Conservation (phyloP, 805 yeast genomes). For the Hanseniaspora osmophila region DNA sequence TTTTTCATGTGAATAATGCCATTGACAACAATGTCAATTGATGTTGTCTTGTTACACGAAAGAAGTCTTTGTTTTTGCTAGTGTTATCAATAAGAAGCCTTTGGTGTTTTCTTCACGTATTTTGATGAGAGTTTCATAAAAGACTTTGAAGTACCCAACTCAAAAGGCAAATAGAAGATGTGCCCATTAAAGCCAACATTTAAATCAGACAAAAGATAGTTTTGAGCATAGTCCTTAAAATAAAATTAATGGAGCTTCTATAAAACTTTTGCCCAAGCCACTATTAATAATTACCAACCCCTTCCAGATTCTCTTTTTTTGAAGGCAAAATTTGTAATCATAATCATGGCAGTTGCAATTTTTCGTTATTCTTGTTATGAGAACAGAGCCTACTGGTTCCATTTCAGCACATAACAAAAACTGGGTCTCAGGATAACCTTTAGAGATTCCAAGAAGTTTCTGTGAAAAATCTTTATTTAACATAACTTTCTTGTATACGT, state of each 20-base stretch:
- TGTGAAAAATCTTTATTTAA: no score
- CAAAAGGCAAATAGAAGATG: not conserved
- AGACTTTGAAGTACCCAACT: not conserved
- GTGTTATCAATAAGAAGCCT: not conserved
- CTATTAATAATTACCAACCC: not conserved
- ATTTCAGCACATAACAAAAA: not conserved
- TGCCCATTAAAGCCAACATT: not conserved
- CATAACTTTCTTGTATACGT: no score
- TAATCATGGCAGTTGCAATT: not conserved
- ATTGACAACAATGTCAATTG: not conserved
- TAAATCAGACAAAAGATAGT: not conserved
- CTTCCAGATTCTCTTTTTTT: not conserved
- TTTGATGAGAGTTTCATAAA: not conserved
- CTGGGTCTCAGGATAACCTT: not conserved
- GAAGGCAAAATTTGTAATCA: not conserved
- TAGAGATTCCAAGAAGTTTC: no score
- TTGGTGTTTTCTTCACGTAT: not conserved
- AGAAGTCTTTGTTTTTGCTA: not conserved
- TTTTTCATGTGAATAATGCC: not conserved
- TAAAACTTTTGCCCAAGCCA: not conserved
- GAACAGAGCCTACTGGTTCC: not conserved
- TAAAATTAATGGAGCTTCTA: not conserved
- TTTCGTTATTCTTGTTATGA: not conserved
- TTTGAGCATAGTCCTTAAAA: not conserved
- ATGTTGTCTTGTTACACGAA: not conserved